Conservation (phyloP, 768 basidiomycete species). For the Glaciozyma antarctica region DNA sequence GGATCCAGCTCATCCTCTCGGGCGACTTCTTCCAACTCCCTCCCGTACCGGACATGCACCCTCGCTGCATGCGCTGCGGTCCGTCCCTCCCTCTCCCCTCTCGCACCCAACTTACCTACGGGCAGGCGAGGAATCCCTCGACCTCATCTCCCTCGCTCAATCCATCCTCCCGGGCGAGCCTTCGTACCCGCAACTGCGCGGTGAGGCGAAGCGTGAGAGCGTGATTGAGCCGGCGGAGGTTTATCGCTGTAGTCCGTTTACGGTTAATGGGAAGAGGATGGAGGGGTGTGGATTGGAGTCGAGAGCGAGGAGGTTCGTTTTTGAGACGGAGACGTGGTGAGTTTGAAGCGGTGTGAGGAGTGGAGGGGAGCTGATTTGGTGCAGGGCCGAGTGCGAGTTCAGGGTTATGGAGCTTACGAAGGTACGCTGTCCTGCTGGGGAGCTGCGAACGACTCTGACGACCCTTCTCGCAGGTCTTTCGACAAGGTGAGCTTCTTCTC, state of each 20-base stretch:
- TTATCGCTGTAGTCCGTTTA: neutral
- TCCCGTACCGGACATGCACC: slow-evolving; percentile 36
- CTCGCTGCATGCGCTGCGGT: slow-evolving; percentile 19
- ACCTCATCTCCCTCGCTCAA: neutral
- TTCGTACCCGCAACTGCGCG: neutral
- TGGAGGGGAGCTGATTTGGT: neutral
- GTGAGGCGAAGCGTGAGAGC: too few species aligned
- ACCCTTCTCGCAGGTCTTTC: slow-evolving; percentile 32
- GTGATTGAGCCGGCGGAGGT: neutral
- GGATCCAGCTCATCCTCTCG: slow-evolving; percentile 37
- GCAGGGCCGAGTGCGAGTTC: slow-evolving; percentile 29
- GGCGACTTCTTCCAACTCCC: slow-evolving; percentile 45
- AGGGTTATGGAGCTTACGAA: slow-evolving; percentile 32
- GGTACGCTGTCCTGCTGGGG: too few species aligned
- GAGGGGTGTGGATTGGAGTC: slow-evolving; percentile 15
- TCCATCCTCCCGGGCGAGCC: neutral
- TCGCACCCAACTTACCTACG: neutral
- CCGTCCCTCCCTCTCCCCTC: neutral
- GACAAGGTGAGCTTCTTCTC: slow-evolving; percentile 28
- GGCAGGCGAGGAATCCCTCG: neutral
- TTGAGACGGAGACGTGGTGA: slow-evolving; percentile 39
- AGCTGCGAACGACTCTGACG: too few species aligned
- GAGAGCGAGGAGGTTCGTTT: slow-evolving; percentile 34
- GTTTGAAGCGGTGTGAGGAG: neutral
- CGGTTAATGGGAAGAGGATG: neutral